These are phyloP conservation scores for Neotropicomus parvogracilis DNA, from an alignment of 1,284 basidiomycete genomes.

Conservation along the genomic window DNA sequence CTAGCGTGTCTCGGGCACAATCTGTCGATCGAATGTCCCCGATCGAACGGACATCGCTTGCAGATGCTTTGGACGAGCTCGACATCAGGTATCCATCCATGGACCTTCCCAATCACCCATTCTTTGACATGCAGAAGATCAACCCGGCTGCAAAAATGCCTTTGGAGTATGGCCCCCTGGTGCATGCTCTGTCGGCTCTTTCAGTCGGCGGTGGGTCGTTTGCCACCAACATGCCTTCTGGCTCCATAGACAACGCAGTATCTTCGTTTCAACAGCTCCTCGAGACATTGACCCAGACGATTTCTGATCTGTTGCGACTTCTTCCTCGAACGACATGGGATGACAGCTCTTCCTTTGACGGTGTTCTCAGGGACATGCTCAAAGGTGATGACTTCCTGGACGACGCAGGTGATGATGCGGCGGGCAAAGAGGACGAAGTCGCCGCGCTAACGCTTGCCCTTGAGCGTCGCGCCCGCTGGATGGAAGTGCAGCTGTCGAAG, in stretches of 20 bases:
- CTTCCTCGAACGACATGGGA: slow-evolving; percentile 84
- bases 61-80: slow-evolving; percentile 63
- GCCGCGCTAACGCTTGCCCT: slow-evolving; percentile 75
- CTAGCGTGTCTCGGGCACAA: slow-evolving; percentile 56
- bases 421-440: slow-evolving; percentile 72
- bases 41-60: slow-evolving; percentile 48
- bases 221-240: slow-evolving; percentile 73
- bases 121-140: slow-evolving; percentile 69
- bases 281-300: slow-evolving; percentile 81
- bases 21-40: slow-evolving; percentile 46
- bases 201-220: slow-evolving; percentile 83
- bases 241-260: slow-evolving; percentile 80
- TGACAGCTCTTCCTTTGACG: slow-evolving; percentile 80
- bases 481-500: slow-evolving; percentile 83
- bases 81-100: slow-evolving; percentile 56
- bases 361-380: slow-evolving; percentile 78
- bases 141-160: slow-evolving; percentile 71
- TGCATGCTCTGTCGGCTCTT: slow-evolving; percentile 78
- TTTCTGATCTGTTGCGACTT: slow-evolving; percentile 75
- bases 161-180: slow-evolving; percentile 74
- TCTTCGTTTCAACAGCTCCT: slow-evolving; percentile 81
- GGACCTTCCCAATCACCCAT: slow-evolving; percentile 63
- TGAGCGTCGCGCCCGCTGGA: slow-evolving; percentile 81
- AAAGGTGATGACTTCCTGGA: slow-evolving; percentile 81
- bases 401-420: slow-evolving; percentile 60